Evolutionary conservation across 345 rosid genomes (phyloP).

Genomic region (Eucalyptus curtisii): DNA sequence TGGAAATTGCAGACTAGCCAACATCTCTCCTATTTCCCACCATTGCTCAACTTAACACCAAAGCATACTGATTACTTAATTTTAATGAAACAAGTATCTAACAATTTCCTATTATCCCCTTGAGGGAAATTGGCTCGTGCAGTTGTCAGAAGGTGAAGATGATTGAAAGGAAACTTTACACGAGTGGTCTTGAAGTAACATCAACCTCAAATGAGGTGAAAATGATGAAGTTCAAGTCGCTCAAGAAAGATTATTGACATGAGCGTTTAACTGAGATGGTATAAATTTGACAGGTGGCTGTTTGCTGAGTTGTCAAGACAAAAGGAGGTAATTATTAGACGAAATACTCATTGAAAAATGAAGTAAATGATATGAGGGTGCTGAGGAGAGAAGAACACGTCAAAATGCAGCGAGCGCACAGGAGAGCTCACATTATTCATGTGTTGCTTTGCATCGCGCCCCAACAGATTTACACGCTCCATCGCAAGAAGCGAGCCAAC

Average conservation of each 20-base stretch:
- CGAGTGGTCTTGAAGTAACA: background rate
- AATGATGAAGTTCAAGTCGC: background rate
- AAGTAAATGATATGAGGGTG: background rate
- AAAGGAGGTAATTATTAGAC: background rate
- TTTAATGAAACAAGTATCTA: too few relatives aligned
- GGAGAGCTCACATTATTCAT: constrained; percentile 2
- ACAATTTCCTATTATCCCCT: background rate
- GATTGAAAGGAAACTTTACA: background rate
- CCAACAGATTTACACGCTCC: constrained; percentile 6
- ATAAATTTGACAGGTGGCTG: background rate
- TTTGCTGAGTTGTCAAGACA: background rate
- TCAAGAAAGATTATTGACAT: background rate
- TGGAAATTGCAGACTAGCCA: background rate
- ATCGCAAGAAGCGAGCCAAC: constrained; percentile 12
- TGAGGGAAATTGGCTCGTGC: background rate
- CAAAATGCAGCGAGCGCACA: background rate
- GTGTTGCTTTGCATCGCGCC: background rate
- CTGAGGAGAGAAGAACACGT: background rate
- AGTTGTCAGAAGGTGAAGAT: background rate
- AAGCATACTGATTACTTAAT: background rate
- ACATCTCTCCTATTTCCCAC: background rate
- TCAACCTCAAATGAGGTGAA: background rate
- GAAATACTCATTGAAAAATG: background rate
- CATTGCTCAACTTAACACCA: background rate
- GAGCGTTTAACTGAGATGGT: background rate